These are phyloP conservation scores for Pestalotiopsis sp. DNA, from an alignment of 2,329 filamentous ascomycete genomes.

Conservation along the genomic window DNA sequence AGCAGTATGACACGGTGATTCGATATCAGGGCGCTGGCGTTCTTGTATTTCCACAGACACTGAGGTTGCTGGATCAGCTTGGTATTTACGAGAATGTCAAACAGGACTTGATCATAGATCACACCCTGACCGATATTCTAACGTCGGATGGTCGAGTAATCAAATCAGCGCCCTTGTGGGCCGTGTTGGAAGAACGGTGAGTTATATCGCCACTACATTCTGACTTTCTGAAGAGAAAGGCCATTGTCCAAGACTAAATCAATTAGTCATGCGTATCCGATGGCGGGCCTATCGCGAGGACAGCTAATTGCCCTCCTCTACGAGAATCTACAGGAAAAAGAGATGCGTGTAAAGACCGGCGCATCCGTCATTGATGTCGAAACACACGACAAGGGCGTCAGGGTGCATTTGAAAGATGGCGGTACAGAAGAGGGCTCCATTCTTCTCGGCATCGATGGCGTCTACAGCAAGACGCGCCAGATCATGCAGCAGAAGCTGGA, in stretches of 20 bases:
- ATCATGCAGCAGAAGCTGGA: background rate
- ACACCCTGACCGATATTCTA: background rate
- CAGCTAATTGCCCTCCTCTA: background rate
- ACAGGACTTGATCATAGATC: background rate
- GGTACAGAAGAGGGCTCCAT: constrained; percentile 18
- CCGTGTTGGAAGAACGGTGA: background rate
- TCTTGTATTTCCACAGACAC: constrained; percentile 1
- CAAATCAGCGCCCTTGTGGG: background rate
- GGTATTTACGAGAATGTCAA: background rate
- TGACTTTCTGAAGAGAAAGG: background rate
- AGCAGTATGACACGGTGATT: background rate
- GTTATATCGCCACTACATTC: background rate
- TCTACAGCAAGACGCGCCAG: constrained; percentile 9
- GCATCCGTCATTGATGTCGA: background rate
- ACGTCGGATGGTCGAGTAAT: background rate
- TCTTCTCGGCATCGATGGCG: constrained; percentile 9
- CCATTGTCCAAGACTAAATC: background rate
- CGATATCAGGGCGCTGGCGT: background rate
- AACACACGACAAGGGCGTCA: background rate
- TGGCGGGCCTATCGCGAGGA: background rate
- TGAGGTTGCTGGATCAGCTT: constrained; percentile 10
- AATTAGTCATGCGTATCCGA: background rate
- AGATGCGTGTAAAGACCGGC: background rate
- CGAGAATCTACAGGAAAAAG: background rate
- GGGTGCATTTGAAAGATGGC: constrained; percentile 5